Percentiles rank a stretch among this genome's conserved stretches.
Conservation (phyloP, 139 green algal species). For the Eudorina sp. region DNA sequence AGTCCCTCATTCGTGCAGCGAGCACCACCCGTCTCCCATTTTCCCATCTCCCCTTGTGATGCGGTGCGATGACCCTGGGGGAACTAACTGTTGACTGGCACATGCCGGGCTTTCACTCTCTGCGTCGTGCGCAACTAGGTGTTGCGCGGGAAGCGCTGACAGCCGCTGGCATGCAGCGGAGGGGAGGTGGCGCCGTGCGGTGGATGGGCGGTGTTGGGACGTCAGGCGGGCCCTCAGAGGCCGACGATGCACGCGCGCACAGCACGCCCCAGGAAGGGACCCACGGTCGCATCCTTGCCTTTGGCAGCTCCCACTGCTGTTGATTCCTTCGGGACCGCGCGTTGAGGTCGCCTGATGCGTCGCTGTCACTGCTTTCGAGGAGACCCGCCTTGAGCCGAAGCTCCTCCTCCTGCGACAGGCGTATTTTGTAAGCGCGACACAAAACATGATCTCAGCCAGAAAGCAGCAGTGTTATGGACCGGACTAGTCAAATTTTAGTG, state of each 20-base stretch:
- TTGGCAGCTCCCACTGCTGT: neutral
- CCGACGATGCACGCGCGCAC: too few species aligned
- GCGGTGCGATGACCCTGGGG: too few species aligned
- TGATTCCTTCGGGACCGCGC: neutral
- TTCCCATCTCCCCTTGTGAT: too few species aligned
- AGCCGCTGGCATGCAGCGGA: neutral
- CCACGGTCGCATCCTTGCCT: neutral
- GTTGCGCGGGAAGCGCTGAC: neutral
- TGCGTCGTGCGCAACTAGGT: neutral
- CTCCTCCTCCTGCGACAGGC: conserved; percentile 5
- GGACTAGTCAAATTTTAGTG: too few species aligned
- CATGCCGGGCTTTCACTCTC: too few species aligned
- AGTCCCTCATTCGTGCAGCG: too few species aligned
- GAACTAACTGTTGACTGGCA: too few species aligned
- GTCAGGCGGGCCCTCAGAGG: too few species aligned
- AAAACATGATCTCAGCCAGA: neutral
- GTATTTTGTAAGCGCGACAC: neutral
- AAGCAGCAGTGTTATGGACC: neutral
- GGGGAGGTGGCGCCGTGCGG: neutral
- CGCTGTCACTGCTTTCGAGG: conserved; percentile 10
- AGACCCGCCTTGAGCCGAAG: conserved; percentile 10
- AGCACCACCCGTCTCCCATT: too few species aligned
- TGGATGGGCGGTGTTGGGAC: neutral
- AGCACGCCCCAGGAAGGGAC: too few species aligned
- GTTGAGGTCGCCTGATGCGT: neutral